Evolutionary conservation across 2,329 filamentous ascomycete species (phyloP), one percentile per base, ranked within the genome.

Genomic region (Aspergillus oerlinghausenensis): DNA sequence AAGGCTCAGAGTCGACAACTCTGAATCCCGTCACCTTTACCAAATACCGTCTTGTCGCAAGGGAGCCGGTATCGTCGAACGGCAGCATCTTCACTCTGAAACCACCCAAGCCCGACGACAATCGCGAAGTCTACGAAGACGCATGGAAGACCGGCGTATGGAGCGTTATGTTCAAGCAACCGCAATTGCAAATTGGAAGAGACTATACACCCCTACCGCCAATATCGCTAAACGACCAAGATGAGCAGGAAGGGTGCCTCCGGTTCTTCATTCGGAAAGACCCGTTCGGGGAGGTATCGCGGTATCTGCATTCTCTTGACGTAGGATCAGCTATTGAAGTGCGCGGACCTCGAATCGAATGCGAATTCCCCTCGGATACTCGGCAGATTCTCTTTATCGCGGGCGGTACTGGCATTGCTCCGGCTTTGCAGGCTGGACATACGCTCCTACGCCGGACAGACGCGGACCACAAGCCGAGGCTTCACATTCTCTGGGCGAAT

Each of bases 151-250:
- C 83, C 55, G 88, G 89, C 4, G 81, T 95, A 45, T 96, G 91
- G 88, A 92, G 88, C 60, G 88, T 97, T 35, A 89, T 97, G 77
- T 86, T 96, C 69, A 96, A 96, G 76, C 94, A 97, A 76, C 94
- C 94, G 2, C 87, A 96, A 71, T 77, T 97, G 56, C 92, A 97
- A 75, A 96, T 99, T 65, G 90, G 90, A 47, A 80, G 94, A 60
- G 87, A 91, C 56, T 99, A 99, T 74, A 97, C 94, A 3, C 92
- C 93, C 0, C 78, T 99, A 0, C 93, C 68, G 4, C 57, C 63
- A 40, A 65, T 61, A 17, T 64, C 65, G 1, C 56, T 62, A 14
- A 64, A 47, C 4, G 23, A 63, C 19, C 5, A 17, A 7, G 32
- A 38, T 38, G 65, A 65, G 7, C 65, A 72, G 38, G 65, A 72